Evolutionary conservation across 2,329 filamentous ascomycete species (phyloP).

Genomic region (Colletotrichum lindemuthianum): DNA sequence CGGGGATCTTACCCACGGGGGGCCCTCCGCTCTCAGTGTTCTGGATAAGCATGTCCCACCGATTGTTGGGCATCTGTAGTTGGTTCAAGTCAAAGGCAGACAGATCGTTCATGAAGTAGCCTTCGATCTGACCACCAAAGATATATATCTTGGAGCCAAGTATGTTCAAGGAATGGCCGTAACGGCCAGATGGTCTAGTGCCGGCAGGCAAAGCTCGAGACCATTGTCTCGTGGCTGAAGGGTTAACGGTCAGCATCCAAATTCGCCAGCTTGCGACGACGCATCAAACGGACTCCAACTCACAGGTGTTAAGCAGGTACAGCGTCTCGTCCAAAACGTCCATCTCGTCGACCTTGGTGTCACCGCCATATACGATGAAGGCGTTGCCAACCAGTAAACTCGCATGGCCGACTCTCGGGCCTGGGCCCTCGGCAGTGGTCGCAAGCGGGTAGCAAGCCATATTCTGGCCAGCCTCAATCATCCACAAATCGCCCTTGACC

Average conservation of each 20-base stretch:
- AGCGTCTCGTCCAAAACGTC: conserved; percentile 94
- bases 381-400: conserved; percentile 96
- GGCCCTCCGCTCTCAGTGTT: conserved; percentile 73
- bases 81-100: conserved; percentile 96
- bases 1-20: conserved; percentile 73
- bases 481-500: conserved; percentile 97
- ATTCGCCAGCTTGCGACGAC: not conserved
- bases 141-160: conserved; percentile 97
- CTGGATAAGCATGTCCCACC: conserved; percentile 91
- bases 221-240: conserved; percentile 93
- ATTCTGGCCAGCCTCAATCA: conserved; percentile 90
- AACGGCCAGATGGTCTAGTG: conserved; percentile 86
- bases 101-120: conserved; percentile 97
- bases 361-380: conserved; percentile 98
- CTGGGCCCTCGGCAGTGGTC: conserved; percentile 92
- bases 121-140: conserved; percentile 97
- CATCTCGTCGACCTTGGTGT: conserved; percentile 95
- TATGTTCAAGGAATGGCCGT: conserved; percentile 96
- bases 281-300: conserved; percentile 51
- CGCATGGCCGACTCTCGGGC: conserved; percentile 92
- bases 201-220: conserved; percentile 91
- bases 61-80: conserved; percentile 87
- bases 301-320: conserved; percentile 97
- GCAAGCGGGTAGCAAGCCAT: conserved; percentile 92
- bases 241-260: conserved; percentile 7